phyloP scores from a whole-genome alignment of 805 yeast species.

The Gaillardinia entomophila region DNA sequence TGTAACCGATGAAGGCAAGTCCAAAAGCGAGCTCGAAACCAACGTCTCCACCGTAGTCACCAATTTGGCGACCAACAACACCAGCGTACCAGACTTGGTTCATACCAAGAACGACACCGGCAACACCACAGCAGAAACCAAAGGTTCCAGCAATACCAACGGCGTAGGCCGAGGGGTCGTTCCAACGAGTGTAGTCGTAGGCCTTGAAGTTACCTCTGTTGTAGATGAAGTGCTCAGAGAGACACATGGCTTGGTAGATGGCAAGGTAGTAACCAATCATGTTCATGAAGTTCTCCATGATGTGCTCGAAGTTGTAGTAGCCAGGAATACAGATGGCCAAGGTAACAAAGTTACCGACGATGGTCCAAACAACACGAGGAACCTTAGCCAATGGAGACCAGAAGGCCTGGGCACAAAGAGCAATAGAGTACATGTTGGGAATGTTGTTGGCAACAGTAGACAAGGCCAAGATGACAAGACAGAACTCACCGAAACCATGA shows the following conservation, averaged over 20 bases:
- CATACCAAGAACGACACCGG: constrained; percentile 87
- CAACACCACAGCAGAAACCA: constrained; percentile 78
- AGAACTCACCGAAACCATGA: constrained; percentile 86
- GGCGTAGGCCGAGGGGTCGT: constrained; percentile 56
- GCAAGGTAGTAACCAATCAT: constrained; percentile 88
- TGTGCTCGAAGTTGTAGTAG: constrained; percentile 63
- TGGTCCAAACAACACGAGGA: constrained; percentile 83
- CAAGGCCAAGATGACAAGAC: constrained; percentile 76
- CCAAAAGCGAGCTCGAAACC: constrained; percentile 75
- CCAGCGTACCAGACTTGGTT: constrained; percentile 80
- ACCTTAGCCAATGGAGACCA: constrained; percentile 69
- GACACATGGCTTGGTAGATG: constrained; percentile 67
- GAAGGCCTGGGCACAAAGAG: constrained; percentile 78
- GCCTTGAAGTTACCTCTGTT: constrained; percentile 53
- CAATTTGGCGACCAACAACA: constrained; percentile 56
- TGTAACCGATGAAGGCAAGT: constrained; percentile 61
- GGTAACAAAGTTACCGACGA: constrained; percentile 66
- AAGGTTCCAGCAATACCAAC: constrained; percentile 72
- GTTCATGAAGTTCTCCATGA: constrained; percentile 85
- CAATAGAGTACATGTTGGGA: constrained; percentile 91
- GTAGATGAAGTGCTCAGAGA: constrained; percentile 83
- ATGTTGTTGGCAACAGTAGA: constrained; percentile 88
- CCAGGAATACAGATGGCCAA: constrained; percentile 89
- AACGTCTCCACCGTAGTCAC: constrained; percentile 72
- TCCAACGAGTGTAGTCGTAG: constrained; percentile 60